Conservation (phyloP, 2,329 filamentous ascomycete species). For the Paramyrothecium sp. region DNA sequence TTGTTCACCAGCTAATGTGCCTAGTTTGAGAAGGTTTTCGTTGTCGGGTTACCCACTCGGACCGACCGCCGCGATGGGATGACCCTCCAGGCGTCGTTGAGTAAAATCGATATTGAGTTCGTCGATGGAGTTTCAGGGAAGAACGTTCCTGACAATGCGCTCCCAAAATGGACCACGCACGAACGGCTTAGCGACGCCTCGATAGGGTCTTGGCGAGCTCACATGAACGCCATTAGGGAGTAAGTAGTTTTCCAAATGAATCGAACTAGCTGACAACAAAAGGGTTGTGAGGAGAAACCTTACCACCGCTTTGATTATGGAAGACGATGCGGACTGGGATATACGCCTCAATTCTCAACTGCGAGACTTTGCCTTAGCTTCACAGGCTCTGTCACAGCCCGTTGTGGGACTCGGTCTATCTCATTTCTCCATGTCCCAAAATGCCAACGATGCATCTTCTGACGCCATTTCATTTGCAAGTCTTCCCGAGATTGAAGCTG, state of each 20-base stretch:
- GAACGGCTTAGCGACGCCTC: slow-evolving; percentile 22
- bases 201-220: slow-evolving; percentile 35
- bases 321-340: slow-evolving; percentile 60
- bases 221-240: slow-evolving; percentile 35
- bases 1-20: background rate
- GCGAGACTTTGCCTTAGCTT: slow-evolving; percentile 34
- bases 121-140: slow-evolving; percentile 42
- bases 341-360: slow-evolving; percentile 48
- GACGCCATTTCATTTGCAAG: slow-evolving; percentile 11
- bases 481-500: slow-evolving; percentile 12
- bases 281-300: slow-evolving; percentile 43
- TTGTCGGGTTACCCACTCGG: slow-evolving; percentile 48
- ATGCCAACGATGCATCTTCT: slow-evolving; percentile 10
- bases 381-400: slow-evolving; percentile 31
- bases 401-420: slow-evolving; percentile 3
- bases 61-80: slow-evolving; percentile 52
- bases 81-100: slow-evolving; percentile 43
- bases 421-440: slow-evolving; percentile 20
- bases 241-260: slow-evolving; percentile 9
- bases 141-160: slow-evolving; percentile 33
- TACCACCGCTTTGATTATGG: slow-evolving; percentile 48
- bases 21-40: slow-evolving; percentile 52
- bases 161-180: slow-evolving; percentile 30
- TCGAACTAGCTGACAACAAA: background rate
- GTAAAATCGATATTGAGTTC: slow-evolving; percentile 42